Percentiles rank a stretch among this genome's conserved stretches.
Conservation (phyloP, 306 rosid genomes). For the Alnus glutinosa region DNA sequence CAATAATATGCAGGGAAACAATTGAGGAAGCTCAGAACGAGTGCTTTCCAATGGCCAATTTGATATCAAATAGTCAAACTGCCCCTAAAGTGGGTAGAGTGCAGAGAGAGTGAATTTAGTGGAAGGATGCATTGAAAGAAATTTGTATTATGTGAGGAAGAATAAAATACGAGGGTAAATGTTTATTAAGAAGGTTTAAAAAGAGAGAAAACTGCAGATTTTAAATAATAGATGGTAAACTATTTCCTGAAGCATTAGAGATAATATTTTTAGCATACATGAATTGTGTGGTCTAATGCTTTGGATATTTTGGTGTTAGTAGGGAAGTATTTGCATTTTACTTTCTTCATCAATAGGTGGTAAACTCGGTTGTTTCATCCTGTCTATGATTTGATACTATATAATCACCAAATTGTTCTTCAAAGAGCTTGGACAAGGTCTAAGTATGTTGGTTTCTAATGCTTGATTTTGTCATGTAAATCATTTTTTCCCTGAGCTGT, state of each 20-base stretch:
- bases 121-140: background rate
- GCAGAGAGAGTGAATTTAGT: background rate
- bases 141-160: background rate
- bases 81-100: background rate
- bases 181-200: no score
- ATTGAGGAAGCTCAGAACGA: background rate
- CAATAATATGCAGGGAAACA: background rate
- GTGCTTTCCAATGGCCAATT: no score
- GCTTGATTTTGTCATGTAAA: constrained; percentile 10
- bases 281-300: background rate
- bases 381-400: background rate
- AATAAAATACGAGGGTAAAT: background rate
- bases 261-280: background rate
- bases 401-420: background rate
- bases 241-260: background rate
- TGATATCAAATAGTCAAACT: no score
- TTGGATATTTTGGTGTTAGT: background rate
- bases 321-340: background rate
- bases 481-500: background rate
- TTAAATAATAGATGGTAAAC: background rate
- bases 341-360: background rate
- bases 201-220: no score
- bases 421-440: background rate
- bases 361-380: background rate
- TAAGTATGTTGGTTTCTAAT: background rate